Evolutionary conservation across 2,329 filamentous ascomycete species (phyloP), one percentile per base, ranked within the genome.

Genomic region (Calonectria henricotiae): DNA sequence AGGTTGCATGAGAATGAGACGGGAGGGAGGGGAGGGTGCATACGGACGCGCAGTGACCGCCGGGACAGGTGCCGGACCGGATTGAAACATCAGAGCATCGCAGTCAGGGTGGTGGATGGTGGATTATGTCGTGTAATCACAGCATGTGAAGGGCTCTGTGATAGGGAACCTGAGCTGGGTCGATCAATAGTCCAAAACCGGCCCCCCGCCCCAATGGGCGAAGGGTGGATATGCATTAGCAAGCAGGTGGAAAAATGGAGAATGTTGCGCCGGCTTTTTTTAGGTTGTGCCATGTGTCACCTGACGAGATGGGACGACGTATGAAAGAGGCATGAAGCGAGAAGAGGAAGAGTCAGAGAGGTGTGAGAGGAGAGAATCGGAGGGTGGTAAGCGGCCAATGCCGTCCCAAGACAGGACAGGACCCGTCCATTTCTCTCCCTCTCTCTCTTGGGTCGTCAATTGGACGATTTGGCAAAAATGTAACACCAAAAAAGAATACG

Each of bases 251-350:
- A 35, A 46, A 64, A 43, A 13, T 23, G 55, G 27, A 35, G 23
- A 23, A 25, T 54, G 51, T n/a, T n/a, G 41, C 17, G 41, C 41
- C 41, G 41, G n/a, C 41, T 43, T 43, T 43, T 43, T 43, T 43
- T 43, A 15, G 41, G n/a, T 37, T 55, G 51, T 55, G 51, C 51
- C 51, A 55, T 55, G 51, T 55, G 49, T 41, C 61, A 68, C 49
- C 39, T 68, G 49, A 55, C 54, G 54, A n/a, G 43, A 67, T 67
- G 51, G 43, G 43, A 66, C 54, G 65, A 55, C 58, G 37, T 55
- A 30, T 30, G 27, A 30, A 30, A 30, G 27, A 30, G 27, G 27
- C 30, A 20, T 55, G 27, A 30, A 30, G 27, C 7, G 27, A 30
- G 27, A 30, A 7, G 7, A 4, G 35, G 30, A 55, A 20, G 30